phyloP scores from a whole-genome alignment of 306 rosid genomes.

The Rosa lucieae region DNA sequence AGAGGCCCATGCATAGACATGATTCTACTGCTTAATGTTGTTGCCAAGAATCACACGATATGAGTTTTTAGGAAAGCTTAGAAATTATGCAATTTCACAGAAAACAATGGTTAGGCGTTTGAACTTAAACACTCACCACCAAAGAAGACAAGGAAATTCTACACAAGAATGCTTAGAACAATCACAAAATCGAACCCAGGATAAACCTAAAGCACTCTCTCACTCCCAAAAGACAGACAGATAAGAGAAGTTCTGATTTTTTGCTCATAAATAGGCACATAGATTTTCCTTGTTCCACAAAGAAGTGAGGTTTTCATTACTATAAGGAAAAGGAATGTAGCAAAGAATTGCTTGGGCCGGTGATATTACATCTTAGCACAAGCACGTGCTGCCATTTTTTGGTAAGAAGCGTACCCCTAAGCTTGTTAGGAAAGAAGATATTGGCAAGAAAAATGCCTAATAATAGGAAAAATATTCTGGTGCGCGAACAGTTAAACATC shows the following conservation, averaged over 20 bases:
- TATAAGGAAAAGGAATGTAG: neutral
- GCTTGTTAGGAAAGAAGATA: constrained; percentile 44
- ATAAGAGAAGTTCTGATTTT: neutral
- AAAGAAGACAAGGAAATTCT: too few relatives aligned
- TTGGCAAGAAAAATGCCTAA: constrained; percentile 13
- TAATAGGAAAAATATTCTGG: neutral
- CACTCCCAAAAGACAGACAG: neutral
- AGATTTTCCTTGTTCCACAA: neutral
- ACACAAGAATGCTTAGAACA: neutral
- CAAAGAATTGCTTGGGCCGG: neutral
- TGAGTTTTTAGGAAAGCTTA: neutral
- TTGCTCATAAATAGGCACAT: neutral
- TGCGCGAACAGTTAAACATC: neutral
- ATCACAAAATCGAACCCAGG: neutral
- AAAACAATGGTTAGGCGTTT: neutral
- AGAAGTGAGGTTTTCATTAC: neutral
- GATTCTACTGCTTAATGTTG: neutral
- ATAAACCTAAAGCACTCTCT: neutral
- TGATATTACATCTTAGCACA: neutral
- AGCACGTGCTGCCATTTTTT: neutral
- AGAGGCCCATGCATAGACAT: constrained; percentile 40
- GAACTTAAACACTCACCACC: neutral
- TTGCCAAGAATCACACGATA: neutral
- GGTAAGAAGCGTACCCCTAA: constrained; percentile 31
- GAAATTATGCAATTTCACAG: neutral